Conservation (phyloP, 2,329 filamentous ascomycete genomes). For the Plenodomus lindquistii region DNA sequence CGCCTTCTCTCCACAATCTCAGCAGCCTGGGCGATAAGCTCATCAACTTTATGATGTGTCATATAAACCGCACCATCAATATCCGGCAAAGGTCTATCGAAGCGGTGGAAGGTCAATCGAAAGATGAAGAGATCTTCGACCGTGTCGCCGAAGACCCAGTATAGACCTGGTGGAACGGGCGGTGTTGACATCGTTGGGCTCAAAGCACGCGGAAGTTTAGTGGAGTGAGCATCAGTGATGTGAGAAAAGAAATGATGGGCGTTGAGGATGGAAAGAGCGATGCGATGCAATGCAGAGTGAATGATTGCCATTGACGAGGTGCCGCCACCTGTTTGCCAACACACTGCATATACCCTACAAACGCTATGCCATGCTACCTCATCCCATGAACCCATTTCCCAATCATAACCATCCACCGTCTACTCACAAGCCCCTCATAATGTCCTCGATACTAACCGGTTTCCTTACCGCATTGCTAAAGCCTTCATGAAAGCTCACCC, state of each 20-base stretch:
- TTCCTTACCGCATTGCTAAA: constrained; percentile 92
- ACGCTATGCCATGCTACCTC: not conserved
- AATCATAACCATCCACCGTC: not conserved
- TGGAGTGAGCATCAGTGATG: not conserved
- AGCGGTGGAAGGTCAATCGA: not conserved
- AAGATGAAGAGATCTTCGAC: not conserved
- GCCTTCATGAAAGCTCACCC: constrained; percentile 89
- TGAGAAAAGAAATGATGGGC: not conserved
- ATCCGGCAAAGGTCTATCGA: not conserved
- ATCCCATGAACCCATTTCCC: too few species aligned
- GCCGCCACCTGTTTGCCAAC: not conserved
- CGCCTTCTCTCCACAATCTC: not conserved
- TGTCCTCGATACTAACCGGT: constrained; percentile 77
- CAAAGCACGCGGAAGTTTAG: not conserved
- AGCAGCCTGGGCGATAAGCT: not conserved
- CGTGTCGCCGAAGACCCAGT: not conserved
- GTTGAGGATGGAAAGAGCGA: too few species aligned
- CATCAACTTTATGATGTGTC: not conserved
- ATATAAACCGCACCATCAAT: not conserved
- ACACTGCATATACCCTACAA: not conserved
- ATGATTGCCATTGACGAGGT: not conserved
- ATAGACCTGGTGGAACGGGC: not conserved
- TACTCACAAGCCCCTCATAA: constrained; percentile 66
- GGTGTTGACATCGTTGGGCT: not conserved
- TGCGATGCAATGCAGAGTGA: too few species aligned